Conservation (phyloP, 176 grass and related monocot genomes). For the Typha latifolia region DNA sequence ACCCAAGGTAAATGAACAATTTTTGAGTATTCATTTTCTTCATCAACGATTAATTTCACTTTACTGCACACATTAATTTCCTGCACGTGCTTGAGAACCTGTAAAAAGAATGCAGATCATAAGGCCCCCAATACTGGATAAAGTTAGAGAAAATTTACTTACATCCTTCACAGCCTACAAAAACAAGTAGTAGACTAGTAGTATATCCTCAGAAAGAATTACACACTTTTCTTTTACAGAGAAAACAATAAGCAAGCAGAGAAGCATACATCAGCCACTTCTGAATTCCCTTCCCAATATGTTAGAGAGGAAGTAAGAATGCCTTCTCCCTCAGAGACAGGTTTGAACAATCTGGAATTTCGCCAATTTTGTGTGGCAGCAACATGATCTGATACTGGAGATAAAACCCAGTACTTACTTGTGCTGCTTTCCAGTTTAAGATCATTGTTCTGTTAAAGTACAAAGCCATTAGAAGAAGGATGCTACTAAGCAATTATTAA, state of each 20-base stretch:
- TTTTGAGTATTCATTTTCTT: constrained; percentile 33
- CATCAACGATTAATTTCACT: constrained; percentile 66
- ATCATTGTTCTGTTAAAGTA: constrained; percentile 50
- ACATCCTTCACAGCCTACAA: not conserved
- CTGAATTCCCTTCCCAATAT: constrained; percentile 42
- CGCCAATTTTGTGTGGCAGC: constrained; percentile 25
- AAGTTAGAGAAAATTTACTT: not conserved
- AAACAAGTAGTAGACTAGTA: constrained; percentile 2
- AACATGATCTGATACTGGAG: constrained; percentile 24
- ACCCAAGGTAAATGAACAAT: constrained; percentile 69
- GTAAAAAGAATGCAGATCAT: constrained; percentile 26
- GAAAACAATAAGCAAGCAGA: not conserved
- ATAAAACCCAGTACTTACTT: constrained; percentile 64
- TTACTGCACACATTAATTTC: constrained; percentile 88
- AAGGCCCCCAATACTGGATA: constrained; percentile 18
- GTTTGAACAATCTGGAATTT: constrained; percentile 63
- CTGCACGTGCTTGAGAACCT: constrained; percentile 75
- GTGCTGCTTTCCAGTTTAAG: constrained; percentile 69
- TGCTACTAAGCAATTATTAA: constrained; percentile 1
- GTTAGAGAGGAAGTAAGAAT: constrained; percentile 49
- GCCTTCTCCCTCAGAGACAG: constrained; percentile 67
- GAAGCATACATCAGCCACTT: constrained; percentile 50
- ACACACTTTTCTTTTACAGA: not conserved
- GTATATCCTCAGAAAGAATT: not conserved
- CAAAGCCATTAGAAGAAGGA: constrained; percentile 10